A percentile compares a stretch with the other conserved stretches of the same genome.
Evolutionary conservation across 1,284 basidiomycete genomes (phyloP).

Genomic region (Dichomitus squalens): DNA sequence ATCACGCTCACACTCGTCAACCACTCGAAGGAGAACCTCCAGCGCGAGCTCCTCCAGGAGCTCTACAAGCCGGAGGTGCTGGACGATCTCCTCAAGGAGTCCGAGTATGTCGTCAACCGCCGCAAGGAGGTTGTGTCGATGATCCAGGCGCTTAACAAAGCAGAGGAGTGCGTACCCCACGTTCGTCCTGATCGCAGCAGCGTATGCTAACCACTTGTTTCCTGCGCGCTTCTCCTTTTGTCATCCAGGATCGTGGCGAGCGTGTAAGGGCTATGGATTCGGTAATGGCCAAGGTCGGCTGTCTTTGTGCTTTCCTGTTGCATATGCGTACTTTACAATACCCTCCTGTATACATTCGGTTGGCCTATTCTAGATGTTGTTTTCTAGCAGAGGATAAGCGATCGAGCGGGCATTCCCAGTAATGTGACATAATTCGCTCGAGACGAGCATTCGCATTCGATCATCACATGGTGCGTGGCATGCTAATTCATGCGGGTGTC

Average conservation of each 20-base stretch:
- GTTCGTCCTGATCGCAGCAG: neutral
- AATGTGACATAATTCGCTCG: neutral
- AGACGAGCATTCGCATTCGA: neutral
- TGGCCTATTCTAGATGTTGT: constrained; percentile 25
- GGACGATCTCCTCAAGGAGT: constrained; percentile 92
- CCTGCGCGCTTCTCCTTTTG: neutral
- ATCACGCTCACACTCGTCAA: constrained; percentile 94
- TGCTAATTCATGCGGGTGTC: neutral
- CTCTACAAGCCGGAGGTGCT: constrained; percentile 91
- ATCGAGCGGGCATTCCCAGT: neutral
- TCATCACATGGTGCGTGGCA: neutral
- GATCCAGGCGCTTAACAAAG: constrained; percentile 89
- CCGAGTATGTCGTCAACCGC: constrained; percentile 80
- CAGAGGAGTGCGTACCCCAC: constrained; percentile 73
- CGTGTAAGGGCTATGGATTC: constrained; percentile 27
- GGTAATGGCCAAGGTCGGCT: neutral
- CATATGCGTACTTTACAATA: constrained; percentile 35
- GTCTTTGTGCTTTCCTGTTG: constrained; percentile 23
- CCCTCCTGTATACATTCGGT: constrained; percentile 28
- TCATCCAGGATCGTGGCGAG: constrained; percentile 42
- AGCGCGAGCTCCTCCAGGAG: constrained; percentile 87
- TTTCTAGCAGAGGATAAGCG: constrained; percentile 1
- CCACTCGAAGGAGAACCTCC: constrained; percentile 91
- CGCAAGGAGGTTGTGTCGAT: constrained; percentile 90
- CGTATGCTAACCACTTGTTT: neutral